Evolutionary conservation across 192 early-diverging fungal species (phyloP), one percentile per base, ranked within the genome.

Genomic region (Coemansia brasiliensis): DNA sequence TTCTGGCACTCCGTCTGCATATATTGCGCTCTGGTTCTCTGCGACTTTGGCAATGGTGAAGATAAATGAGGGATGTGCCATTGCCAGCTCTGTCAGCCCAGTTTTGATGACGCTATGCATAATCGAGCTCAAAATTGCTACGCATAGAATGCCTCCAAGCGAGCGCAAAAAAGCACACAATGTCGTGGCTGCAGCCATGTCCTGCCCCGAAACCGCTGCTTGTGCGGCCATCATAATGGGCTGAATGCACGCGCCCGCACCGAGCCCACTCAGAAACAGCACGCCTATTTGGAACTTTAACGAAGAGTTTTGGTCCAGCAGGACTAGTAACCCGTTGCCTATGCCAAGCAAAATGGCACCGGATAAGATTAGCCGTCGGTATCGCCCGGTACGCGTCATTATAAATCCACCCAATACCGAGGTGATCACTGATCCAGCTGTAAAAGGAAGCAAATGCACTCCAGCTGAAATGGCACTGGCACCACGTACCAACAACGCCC

Each of bases 401-500:
- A 84, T 18, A 10, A 83, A 74, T 6, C 94, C 94, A 16, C 82
- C 81, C 0, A 22, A 16, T 48, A 96, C 85, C 27, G 85, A 86
- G 12, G 87, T 60, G 10, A 92, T 18, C 24, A 92, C 87, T n/a
- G 87, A 78, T 18, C 89, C 87, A 7, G 87, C 49, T 11, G 93
- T 83, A 43, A 89, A 84, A 0, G 92, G 90, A 46, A 96, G 67
- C 42, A 86, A 65, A 39, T 87, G 78, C 13, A 93, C 52, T 39
- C 94, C 94, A 3, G 91, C 85, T 6, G 79, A 65, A 1, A 89
- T 93, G 0, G 94, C 88, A 15, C 72, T 57, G 27, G 87, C 84
- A 29, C 83, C 87, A 44, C 86, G 79, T 17, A 94, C 89, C 42
- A 96, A 80, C 67, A 93, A 86, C 68, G 94, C 93, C 70, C 88